Conservation (phyloP, 768 basidiomycete genomes). For the Megacollybia marginata region DNA sequence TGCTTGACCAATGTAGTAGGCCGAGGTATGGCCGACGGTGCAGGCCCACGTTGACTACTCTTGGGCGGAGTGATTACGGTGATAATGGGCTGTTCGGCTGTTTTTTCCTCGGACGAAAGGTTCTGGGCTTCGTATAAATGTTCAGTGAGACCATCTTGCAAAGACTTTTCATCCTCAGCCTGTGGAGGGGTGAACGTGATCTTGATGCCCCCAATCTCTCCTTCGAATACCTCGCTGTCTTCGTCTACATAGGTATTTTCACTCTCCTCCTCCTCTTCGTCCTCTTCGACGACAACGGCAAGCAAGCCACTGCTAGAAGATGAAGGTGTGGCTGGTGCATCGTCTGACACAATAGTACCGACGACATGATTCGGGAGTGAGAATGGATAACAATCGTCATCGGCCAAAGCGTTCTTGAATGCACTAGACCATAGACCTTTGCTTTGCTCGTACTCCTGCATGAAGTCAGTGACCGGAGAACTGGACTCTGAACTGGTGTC, state of each 20-base stretch:
- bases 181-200: constrained; percentile 67
- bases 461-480: constrained; percentile 38
- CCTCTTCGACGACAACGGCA: constrained; percentile 30
- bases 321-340: constrained; percentile 7
- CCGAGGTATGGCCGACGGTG: constrained; percentile 50
- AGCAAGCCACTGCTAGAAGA: constrained; percentile 11
- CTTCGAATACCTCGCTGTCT: constrained; percentile 46
- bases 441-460: constrained; percentile 38
- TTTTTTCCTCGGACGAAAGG: background rate
- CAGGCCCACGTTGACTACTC: constrained; percentile 20
- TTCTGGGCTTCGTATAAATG: background rate
- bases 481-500: constrained; percentile 32
- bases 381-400: constrained; percentile 45
- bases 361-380: constrained; percentile 32
- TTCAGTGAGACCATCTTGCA: background rate
- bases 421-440: constrained; percentile 54
- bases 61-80: constrained; percentile 10
- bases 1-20: constrained; percentile 24
- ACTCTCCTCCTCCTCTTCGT: constrained; percentile 29
- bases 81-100: background rate
- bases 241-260: constrained; percentile 18
- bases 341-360: constrained; percentile 25
- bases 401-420: constrained; percentile 32
- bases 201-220: constrained; percentile 63
- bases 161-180: constrained; percentile 17